Evolutionary conservation across 805 yeast species (phyloP).

Genomic region (Candida suzukii): DNA sequence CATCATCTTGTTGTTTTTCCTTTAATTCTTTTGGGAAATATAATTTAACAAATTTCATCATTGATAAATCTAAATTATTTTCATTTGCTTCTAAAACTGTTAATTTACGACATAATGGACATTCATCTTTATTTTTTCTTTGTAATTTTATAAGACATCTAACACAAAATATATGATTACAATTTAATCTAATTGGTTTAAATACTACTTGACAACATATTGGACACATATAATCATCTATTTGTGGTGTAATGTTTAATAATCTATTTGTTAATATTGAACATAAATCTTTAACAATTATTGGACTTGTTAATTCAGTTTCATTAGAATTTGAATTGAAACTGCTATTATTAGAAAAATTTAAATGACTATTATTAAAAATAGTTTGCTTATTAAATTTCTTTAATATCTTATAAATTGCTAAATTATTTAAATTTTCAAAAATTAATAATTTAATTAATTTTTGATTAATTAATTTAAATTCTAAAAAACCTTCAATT

Average conservation of each 20-base stretch:
- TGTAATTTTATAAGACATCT: conserved; percentile 66
- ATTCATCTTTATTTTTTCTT: conserved; percentile 46
- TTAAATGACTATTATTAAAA: too few species aligned
- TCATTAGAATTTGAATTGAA: too few species aligned
- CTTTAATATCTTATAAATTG: conserved; percentile 61
- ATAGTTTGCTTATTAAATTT: conserved; percentile 71
- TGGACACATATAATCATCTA: conserved; percentile 73
- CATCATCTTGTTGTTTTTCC: conserved; percentile 50
- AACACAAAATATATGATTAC: conserved; percentile 67
- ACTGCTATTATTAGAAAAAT: too few species aligned
- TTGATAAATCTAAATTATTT: conserved; percentile 47
- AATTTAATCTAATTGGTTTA: conserved; percentile 58
- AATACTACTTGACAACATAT: conserved; percentile 64
- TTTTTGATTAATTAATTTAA: conserved; percentile 45
- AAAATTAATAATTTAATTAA: conserved; percentile 52
- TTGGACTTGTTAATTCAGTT: conserved; percentile 27
- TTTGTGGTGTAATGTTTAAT: conserved; percentile 56
- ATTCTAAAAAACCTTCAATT: conserved; percentile 37
- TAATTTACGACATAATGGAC: conserved; percentile 59
- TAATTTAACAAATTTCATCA: conserved; percentile 44
- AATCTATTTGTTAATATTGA: conserved; percentile 47
- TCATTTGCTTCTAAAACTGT: conserved; percentile 56
- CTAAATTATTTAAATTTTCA: conserved; percentile 55
- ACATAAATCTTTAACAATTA: conserved; percentile 46
- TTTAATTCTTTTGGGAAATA: conserved; percentile 66